Evolutionary conservation across 2,329 filamentous ascomycete species (phyloP).

Genomic region (Aspergillus fructus): DNA sequence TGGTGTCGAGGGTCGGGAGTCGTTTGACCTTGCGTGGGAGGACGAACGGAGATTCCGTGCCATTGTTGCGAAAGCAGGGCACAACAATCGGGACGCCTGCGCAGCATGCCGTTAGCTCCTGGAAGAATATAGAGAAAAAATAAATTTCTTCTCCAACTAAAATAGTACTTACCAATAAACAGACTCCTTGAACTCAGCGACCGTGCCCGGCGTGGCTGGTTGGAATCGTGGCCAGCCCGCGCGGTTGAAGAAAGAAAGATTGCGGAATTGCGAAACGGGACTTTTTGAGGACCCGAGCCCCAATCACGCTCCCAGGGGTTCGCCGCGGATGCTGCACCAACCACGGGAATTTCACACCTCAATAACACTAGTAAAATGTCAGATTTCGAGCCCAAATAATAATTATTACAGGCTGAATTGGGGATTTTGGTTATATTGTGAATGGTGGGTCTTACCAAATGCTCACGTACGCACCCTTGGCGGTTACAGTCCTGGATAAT

Average conservation of each 20-base stretch:
- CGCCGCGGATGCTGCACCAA: conserved; percentile 19
- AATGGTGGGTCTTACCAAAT: conserved; percentile 7
- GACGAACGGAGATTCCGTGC: conserved; percentile 36
- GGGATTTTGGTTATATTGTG: conserved; percentile 1
- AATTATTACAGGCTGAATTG: neutral
- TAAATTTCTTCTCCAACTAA: neutral
- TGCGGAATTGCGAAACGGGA: conserved; percentile 26
- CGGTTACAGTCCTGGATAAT: conserved; percentile 4
- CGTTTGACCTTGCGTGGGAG: conserved; percentile 30
- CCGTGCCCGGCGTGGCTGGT: conserved; percentile 32
- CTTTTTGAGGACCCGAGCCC: conserved; percentile 27
- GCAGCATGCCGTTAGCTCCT: conserved; percentile 24
- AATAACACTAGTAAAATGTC: conserved; percentile 1
- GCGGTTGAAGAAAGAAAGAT: conserved; percentile 30
- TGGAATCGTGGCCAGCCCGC: conserved; percentile 32
- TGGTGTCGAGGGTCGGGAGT: conserved; percentile 35
- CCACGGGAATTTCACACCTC: conserved; percentile 15
- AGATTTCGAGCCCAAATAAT: conserved; percentile 1
- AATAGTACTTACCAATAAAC: conserved; percentile 23
- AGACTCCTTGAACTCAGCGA: conserved; percentile 27
- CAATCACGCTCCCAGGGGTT: conserved; percentile 28
- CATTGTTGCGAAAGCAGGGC: conserved; percentile 28
- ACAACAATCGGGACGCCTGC: conserved; percentile 20
- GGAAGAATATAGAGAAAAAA: conserved; percentile 4
- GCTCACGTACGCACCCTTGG: neutral